phyloP scores from a whole-genome alignment of 2,329 filamentous ascomycete species.

The Exophiala phaeomuriformis region DNA sequence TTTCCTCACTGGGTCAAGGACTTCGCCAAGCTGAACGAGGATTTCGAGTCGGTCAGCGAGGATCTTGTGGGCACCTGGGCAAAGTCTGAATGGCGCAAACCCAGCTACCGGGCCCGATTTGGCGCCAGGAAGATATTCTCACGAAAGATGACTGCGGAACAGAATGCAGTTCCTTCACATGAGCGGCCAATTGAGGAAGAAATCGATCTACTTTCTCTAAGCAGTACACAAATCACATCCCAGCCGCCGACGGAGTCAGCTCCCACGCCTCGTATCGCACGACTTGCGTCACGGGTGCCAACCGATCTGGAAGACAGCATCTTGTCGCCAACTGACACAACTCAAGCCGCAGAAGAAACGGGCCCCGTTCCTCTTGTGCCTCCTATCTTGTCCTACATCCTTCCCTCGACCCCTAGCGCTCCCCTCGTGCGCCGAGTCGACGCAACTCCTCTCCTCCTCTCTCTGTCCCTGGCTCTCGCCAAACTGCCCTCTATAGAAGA shows the following conservation, averaged over 20 bases:
- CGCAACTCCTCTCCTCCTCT: constrained; percentile 71
- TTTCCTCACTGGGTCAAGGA: constrained; percentile 88
- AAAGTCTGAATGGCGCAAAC: constrained; percentile 80
- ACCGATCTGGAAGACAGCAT: constrained; percentile 20
- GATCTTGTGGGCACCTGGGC: constrained; percentile 94
- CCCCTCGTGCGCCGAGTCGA: constrained; percentile 82
- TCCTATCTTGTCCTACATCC: constrained; percentile 43
- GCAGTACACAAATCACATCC: constrained; percentile 43
- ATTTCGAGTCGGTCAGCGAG: constrained; percentile 79
- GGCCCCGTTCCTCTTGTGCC: constrained; percentile 20
- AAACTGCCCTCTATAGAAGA: constrained; percentile 63
- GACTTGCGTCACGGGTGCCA: constrained; percentile 32
- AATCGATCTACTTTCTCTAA: constrained; percentile 48
- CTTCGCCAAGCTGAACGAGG: constrained; percentile 70
- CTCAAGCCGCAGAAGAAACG: constrained; percentile 15
- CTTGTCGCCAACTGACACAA: constrained; percentile 15
- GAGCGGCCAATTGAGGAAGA: constrained; percentile 45
- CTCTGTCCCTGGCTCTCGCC: constrained; percentile 75
- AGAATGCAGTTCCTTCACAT: constrained; percentile 29
- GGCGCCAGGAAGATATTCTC: constrained; percentile 48
- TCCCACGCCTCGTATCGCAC: constrained; percentile 8
- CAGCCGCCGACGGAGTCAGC: constrained; percentile 16
- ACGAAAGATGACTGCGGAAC: background rate
- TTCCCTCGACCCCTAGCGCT: constrained; percentile 46
- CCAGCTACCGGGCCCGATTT: constrained; percentile 22